Evolutionary conservation across 192 early-diverging fungal species (phyloP).

Genomic region (Physocladia obscura): DNA sequence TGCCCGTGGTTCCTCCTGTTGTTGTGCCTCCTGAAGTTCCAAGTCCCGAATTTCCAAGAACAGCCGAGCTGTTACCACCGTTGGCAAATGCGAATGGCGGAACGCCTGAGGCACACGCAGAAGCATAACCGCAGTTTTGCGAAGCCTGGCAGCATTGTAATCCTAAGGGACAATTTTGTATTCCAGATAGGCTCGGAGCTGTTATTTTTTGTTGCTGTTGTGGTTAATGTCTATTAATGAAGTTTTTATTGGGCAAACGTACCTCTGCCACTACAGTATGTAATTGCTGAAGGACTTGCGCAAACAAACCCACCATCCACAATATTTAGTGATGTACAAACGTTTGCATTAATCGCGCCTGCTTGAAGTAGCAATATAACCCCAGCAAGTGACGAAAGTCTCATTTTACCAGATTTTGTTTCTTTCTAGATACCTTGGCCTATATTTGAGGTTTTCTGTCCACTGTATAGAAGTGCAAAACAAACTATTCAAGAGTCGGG

Average conservation of each 20-base stretch:
- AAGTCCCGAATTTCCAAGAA: not conserved
- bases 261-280: constrained; percentile 12
- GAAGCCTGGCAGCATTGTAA: constrained; percentile 6
- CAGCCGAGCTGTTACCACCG: not conserved
- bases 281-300: not conserved
- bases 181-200: not conserved
- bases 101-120: not conserved
- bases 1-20: too few relatives aligned
- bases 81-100: not conserved
- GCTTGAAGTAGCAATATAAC: too few relatives aligned
- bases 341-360: too few relatives aligned
- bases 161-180: not conserved
- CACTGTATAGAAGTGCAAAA: too few relatives aligned
- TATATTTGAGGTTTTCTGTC: too few relatives aligned
- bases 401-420: too few relatives aligned
- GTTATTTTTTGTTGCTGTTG: too few relatives aligned
- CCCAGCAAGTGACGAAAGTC: too few relatives aligned
- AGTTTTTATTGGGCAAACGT: not conserved
- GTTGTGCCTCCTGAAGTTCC: not conserved
- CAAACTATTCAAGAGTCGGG: too few relatives aligned
- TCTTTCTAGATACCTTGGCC: too few relatives aligned
- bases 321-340: not conserved
- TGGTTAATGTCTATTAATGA: not conserved
- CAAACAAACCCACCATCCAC: constrained; percentile 8
- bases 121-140: not conserved